Evolutionary conservation across 768 basidiomycete species (phyloP), one percentile per base, ranked within the genome.

Genomic region (Russula abietina): DNA sequence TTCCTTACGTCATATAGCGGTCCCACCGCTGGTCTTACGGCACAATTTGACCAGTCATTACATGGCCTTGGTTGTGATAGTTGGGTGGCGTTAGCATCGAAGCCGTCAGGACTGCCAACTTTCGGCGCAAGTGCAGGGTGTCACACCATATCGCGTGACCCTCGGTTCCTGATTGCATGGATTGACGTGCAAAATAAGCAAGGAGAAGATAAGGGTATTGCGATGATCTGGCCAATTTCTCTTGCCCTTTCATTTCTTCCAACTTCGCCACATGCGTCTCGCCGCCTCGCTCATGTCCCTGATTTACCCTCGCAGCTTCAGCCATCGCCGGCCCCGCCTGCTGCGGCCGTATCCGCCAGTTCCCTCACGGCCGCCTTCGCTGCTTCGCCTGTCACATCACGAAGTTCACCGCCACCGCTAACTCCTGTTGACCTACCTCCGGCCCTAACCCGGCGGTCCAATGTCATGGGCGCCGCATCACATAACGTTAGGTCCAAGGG

Each of bases 151-250:
- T 54, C 59, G 38, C 45, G 57, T 46, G 65, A 65, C 43, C 71
- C 72, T 2, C 67, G 68, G 17, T 89, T 83, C 70, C 72, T 89
- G 50, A 83, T 91, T 57, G 87, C 82, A 4, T 91, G 86, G 85
- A 78, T 91, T 41, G 80, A 79, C 36, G 86, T 91, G 22, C 83
- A 89, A 72, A 89, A 89, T 68, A 85, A 81, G 65, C 88, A 87
- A 66, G 88, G 87, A 36, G 89, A 91, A 71, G 88, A 89, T 66
- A 91, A 90, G 68, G 89, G 89, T 0, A 75, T 89, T 33, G 76
- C 81, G n/a, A 76, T 88, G 54, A 83, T 91, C 65, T 92, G 89
- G 77, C 90, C 91, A 1, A 73, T 80, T 2, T 73, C 76, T 1
- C 80, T 92, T 4, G 88, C 85, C 65, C 77, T 71, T 74, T 59